Percentiles rank a stretch among this genome's conserved stretches.
Conservation (phyloP, 129 eudicot genomes). For the Rutidosis leptorrhynchoides region DNA sequence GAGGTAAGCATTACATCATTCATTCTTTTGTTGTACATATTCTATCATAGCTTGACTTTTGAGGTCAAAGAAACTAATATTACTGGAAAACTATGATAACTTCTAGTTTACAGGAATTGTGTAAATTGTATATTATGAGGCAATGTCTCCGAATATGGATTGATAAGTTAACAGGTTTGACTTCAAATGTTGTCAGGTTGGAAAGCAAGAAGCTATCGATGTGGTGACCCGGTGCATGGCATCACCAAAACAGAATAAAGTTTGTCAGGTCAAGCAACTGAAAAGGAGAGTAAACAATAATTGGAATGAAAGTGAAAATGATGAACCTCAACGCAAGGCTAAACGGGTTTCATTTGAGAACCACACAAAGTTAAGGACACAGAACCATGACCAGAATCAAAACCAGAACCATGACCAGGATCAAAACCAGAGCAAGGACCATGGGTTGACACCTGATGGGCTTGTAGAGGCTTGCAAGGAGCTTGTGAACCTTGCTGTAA, state of each 20-base stretch:
- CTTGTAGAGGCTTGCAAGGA: constrained; percentile 81
- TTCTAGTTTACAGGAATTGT: neutral
- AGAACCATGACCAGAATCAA: constrained; percentile 1
- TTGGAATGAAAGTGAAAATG: constrained; percentile 45
- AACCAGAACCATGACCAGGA: constrained; percentile 5
- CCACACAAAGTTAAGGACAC: constrained; percentile 7
- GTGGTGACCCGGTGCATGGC: constrained; percentile 41
- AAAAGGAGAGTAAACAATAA: constrained; percentile 21
- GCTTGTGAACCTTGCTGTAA: constrained; percentile 76
- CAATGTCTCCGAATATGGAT: neutral
- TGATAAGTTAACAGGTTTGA: neutral
- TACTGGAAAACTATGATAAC: neutral
- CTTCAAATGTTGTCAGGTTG: constrained; percentile 48
- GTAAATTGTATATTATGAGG: neutral
- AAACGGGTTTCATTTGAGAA: constrained; percentile 37
- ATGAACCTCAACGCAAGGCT: constrained; percentile 56
- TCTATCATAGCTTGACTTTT: neutral
- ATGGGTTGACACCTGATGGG: constrained; percentile 26
- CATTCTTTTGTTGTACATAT: neutral
- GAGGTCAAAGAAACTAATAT: neutral
- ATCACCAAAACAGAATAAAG: constrained; percentile 47
- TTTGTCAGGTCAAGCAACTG: constrained; percentile 39
- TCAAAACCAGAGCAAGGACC: constrained; percentile 24
- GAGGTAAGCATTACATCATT: constrained; percentile 44
- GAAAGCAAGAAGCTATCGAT: constrained; percentile 86